These are phyloP conservation scores for Xylaria venustula DNA, from an alignment of 495 filamentous ascomycete species.

Conservation along the genomic window DNA sequence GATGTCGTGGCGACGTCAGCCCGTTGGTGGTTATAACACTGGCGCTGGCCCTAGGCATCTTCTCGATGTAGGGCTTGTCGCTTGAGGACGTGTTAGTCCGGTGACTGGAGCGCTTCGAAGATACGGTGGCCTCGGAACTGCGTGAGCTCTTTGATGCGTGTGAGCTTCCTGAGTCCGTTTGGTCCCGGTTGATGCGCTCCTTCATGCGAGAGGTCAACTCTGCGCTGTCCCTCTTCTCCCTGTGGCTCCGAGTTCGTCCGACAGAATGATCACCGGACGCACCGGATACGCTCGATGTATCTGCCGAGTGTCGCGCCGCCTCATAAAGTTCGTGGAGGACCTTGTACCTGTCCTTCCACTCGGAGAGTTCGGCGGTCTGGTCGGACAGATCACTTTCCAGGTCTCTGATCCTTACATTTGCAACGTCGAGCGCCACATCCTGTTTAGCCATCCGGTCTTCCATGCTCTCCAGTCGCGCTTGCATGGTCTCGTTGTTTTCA, in stretches of 20 bases:
- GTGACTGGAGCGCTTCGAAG: constrained; percentile 21
- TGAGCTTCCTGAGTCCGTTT: not conserved
- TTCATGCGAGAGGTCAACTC: constrained; percentile 15
- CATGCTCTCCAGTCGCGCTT: constrained; percentile 1
- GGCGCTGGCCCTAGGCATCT: constrained; percentile 19
- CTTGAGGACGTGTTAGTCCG: constrained; percentile 16
- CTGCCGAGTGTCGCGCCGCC: constrained; percentile 11
- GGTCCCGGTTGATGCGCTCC: constrained; percentile 17
- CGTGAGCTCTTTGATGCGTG: constrained; percentile 15
- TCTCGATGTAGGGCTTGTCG: constrained; percentile 30
- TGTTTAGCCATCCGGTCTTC: constrained; percentile 9
- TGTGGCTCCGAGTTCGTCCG: constrained; percentile 12
- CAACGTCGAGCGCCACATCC: not conserved
- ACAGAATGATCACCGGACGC: constrained; percentile 21
- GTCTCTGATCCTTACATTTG: constrained; percentile 16
- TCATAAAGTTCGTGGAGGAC: constrained; percentile 17
- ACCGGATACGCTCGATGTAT: constrained; percentile 17
- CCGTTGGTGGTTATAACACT: constrained; percentile 2
- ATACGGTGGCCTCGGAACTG: constrained; percentile 12
- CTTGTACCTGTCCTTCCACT: constrained; percentile 16
- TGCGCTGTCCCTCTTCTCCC: constrained; percentile 13
- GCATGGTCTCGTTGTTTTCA: constrained; percentile 15
- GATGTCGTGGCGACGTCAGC: constrained; percentile 16
- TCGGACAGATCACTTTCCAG: constrained; percentile 3
- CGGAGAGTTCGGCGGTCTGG: not conserved